These are phyloP conservation scores for Cryptococcus hybrid DNA, from an alignment of 1,284 basidiomycete genomes.

Conservation along the genomic window DNA sequence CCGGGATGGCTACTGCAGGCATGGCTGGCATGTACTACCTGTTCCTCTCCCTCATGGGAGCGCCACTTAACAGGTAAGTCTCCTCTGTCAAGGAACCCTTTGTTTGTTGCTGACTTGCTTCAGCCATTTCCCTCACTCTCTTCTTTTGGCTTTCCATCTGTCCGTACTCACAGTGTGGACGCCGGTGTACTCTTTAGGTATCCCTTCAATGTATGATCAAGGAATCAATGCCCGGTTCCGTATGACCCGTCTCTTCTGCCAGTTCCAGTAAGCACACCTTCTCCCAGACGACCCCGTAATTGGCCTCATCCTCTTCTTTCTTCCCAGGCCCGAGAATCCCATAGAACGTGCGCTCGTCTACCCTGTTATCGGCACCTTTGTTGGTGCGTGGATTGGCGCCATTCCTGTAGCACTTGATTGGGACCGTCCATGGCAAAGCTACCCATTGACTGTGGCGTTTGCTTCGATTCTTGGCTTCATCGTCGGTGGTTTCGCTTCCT, in stretches of 20 bases:
- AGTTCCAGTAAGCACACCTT: constrained; percentile 63
- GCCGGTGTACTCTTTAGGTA: constrained; percentile 67
- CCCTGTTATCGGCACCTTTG: constrained; percentile 66
- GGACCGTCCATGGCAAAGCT: constrained; percentile 93
- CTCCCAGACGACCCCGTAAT: background rate
- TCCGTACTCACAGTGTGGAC: constrained; percentile 66
- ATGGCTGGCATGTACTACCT: constrained; percentile 56
- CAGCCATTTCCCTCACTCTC: constrained; percentile 54
- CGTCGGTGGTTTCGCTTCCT: constrained; percentile 59
- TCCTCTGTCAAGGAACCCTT: constrained; percentile 50
- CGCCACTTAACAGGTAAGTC: constrained; percentile 63
- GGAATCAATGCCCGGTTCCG: constrained; percentile 41
- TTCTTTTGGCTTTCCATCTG: constrained; percentile 65
- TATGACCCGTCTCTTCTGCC: constrained; percentile 75
- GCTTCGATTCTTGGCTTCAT: constrained; percentile 68
- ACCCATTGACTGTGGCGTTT: constrained; percentile 59
- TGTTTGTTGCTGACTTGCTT: background rate
- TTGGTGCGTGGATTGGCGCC: constrained; percentile 75
- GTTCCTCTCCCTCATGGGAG: constrained; percentile 68
- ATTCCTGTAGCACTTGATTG: constrained; percentile 87
- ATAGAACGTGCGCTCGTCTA: constrained; percentile 76
- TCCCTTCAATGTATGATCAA: constrained; percentile 53
- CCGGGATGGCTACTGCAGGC: constrained; percentile 58
- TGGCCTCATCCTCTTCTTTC: background rate
- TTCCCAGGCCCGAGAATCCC: constrained; percentile 60